Percentiles rank a stretch among this genome's conserved stretches.
These are phyloP conservation scores for Lactarius trivialis DNA, from an alignment of 768 basidiomycete genomes.

Conservation along the genomic window DNA sequence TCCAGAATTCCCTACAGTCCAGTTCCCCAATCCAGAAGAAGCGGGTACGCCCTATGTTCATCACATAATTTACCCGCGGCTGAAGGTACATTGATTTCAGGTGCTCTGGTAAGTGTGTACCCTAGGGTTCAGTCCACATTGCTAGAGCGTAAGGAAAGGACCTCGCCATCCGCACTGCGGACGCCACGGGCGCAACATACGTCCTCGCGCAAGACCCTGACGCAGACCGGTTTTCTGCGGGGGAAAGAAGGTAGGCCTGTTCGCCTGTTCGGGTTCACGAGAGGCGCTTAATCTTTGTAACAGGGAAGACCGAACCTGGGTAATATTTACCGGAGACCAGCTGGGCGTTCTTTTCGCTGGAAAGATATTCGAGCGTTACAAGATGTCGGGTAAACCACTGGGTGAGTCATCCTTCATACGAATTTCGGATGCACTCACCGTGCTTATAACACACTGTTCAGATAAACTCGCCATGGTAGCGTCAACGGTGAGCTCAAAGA, in stretches of 20 bases:
- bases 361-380: slow-evolving; percentile 40
- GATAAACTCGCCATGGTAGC: slow-evolving; percentile 78
- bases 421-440: background rate
- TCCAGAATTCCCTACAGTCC: slow-evolving; percentile 80
- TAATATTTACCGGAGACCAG: slow-evolving; percentile 78
- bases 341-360: slow-evolving; percentile 56
- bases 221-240: slow-evolving; percentile 75
- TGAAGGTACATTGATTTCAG: slow-evolving; percentile 11
- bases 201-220: slow-evolving; percentile 90
- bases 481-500: slow-evolving; percentile 86
- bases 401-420: slow-evolving; percentile 27
- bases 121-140: background rate
- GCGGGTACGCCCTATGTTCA: slow-evolving; percentile 44
- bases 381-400: slow-evolving; percentile 39
- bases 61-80: background rate
- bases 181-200: slow-evolving; percentile 45
- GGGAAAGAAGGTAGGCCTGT: slow-evolving; percentile 52
- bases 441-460: slow-evolving; percentile 38
- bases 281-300: slow-evolving; percentile 26
- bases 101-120: slow-evolving; percentile 24
- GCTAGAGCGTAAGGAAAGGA: slow-evolving; percentile 40
- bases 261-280: background rate
- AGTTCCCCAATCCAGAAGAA: slow-evolving; percentile 88
- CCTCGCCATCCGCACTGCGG: slow-evolving; percentile 60
- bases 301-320: slow-evolving; percentile 49